These are phyloP conservation scores for Ophiostoma ulmi DNA, from an alignment of 2,329 filamentous ascomycete genomes.

Conservation along the genomic window DNA sequence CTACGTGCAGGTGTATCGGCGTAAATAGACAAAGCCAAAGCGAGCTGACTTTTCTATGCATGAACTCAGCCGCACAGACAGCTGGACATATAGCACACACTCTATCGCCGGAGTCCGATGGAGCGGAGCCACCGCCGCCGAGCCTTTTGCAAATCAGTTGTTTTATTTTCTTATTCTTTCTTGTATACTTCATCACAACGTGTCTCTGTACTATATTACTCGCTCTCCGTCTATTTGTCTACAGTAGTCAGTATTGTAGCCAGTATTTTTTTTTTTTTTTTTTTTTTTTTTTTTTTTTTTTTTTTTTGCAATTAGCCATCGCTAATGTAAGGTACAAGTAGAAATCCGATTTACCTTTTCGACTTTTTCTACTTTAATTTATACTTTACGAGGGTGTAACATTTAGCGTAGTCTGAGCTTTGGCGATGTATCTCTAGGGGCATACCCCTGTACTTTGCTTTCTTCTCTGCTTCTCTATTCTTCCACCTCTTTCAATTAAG, in stretches of 20 bases:
- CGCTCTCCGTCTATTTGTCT: too few species aligned
- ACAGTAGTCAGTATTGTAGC: too few species aligned
- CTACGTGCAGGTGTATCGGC: not conserved
- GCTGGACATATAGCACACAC: not conserved
- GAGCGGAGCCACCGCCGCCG: not conserved
- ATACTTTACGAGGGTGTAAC: slow-evolving; percentile 2
- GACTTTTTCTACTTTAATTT: not conserved
- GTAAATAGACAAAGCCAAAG: not conserved
- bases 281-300: too few species aligned
- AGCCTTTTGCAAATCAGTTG: not conserved
- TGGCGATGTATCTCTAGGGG: not conserved
- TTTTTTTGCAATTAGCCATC: too few species aligned
- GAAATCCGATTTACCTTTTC: not conserved
- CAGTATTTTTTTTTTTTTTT: too few species aligned
- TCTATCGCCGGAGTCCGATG: not conserved
- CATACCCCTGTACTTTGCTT: not conserved
- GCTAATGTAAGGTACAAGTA: too few species aligned
- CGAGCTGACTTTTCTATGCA: not conserved
- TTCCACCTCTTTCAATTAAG: not conserved
- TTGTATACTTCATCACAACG: not conserved
- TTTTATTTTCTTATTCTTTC: not conserved
- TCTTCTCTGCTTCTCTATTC: not conserved
- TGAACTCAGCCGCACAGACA: slow-evolving; percentile 5
- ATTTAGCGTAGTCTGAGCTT: not conserved
- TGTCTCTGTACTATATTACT: not conserved